Evolutionary conservation across 345 rosid species (phyloP).

Genomic region (Citropsis articulata): DNA sequence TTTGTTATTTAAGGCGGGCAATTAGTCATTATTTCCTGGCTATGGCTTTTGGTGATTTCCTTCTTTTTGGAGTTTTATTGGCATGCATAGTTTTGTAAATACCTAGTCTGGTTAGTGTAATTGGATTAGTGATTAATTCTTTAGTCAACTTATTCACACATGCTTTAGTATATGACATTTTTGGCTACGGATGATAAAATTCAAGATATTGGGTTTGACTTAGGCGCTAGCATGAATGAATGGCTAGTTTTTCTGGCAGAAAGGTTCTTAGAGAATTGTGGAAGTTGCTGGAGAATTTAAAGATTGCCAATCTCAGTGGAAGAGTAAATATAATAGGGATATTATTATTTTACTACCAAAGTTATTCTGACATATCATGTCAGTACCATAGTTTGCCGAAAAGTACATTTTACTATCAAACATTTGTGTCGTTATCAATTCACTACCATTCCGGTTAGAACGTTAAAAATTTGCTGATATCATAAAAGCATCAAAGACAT

Average conservation of each 20-base stretch:
- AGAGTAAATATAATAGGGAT: no score
- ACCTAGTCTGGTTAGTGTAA: not conserved
- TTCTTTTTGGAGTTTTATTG: not conserved
- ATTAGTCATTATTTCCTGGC: not conserved
- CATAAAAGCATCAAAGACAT: no score
- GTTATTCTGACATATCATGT: no score
- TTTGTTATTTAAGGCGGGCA: not conserved
- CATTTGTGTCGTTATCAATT: no score
- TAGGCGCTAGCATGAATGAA: not conserved
- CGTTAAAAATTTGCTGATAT: no score
- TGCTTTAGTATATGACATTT: not conserved
- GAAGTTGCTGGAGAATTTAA: not conserved
- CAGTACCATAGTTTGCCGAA: no score
- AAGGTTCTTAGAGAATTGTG: not conserved
- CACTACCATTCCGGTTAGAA: no score
- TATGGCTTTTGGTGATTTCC: not conserved
- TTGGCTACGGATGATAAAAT: not conserved
- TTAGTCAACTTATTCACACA: not conserved
- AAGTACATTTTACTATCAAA: no score
- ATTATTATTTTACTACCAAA: no score
- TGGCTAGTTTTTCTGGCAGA: not conserved
- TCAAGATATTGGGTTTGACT: not conserved
- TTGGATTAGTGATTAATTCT: not conserved
- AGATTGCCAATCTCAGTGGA: not conserved
- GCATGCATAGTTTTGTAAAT: not conserved